These are phyloP conservation scores for Cystobasidium pallidum DNA, from an alignment of 1,284 basidiomycete genomes.

Conservation along the genomic window DNA sequence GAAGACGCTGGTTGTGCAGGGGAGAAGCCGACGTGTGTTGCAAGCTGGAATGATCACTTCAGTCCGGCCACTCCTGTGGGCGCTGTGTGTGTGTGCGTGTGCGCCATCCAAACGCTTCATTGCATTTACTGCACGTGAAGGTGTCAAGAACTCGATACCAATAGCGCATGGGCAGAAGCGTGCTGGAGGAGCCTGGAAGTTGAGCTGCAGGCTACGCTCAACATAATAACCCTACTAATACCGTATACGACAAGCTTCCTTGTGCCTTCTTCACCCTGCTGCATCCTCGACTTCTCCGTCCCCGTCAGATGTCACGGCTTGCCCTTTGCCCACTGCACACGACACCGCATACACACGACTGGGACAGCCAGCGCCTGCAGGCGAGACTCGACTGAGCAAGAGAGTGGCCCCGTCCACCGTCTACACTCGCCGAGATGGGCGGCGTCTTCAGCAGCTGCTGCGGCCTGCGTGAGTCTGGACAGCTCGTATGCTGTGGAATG, in stretches of 20 bases:
- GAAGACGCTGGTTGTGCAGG: neutral
- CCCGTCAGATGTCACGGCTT: neutral
- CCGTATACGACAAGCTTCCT: too few relatives aligned
- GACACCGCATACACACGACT: neutral
- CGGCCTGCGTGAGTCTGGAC: slow-evolving; percentile 19
- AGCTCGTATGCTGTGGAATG: slow-evolving; percentile 27
- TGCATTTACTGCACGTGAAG: neutral
- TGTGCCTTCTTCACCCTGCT: too few relatives aligned
- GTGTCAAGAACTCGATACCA: neutral
- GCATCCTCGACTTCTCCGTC: too few relatives aligned
- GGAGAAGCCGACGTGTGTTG: neutral
- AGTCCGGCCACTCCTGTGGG: too few relatives aligned
- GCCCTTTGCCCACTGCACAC: neutral
- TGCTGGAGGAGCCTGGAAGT: too few relatives aligned
- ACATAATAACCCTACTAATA: too few relatives aligned
- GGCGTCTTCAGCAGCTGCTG: slow-evolving; percentile 36
- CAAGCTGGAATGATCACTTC: too few relatives aligned
- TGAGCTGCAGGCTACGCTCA: too few relatives aligned
- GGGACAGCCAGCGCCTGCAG: neutral
- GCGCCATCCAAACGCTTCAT: too few relatives aligned
- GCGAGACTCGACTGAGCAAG: neutral
- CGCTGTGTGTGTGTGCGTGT: too few relatives aligned
- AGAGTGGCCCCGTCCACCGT: slow-evolving; percentile 7
- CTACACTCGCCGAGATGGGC: slow-evolving; percentile 7
- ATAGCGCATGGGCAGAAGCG: neutral